A percentile compares a stretch with the other conserved stretches of the same genome.
These are phyloP conservation scores for Saccharum spontaneum DNA, from an alignment of 176 grass and related monocot species.

Conservation along the genomic window DNA sequence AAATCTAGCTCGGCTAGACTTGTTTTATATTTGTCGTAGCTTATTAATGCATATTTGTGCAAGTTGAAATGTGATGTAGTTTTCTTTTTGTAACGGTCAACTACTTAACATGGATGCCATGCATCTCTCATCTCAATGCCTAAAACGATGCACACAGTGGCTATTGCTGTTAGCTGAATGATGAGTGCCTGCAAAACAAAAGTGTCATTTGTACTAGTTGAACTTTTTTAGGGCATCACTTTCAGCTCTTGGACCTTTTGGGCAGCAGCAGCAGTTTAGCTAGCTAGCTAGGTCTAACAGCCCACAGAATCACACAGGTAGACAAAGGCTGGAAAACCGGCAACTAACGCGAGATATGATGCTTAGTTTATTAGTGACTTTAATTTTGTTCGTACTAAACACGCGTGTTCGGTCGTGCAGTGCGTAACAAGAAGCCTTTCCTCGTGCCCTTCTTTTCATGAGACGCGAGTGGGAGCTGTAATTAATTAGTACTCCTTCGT, in stretches of 20 bases:
- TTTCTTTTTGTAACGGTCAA: neutral
- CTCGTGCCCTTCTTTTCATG: too few relatives aligned
- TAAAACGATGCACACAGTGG: neutral
- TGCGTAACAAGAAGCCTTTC: too few relatives aligned
- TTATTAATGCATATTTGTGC: neutral
- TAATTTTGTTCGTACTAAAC: neutral
- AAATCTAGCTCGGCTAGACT: neutral
- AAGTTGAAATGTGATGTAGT: neutral
- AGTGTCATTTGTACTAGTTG: neutral
- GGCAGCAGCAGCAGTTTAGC: neutral
- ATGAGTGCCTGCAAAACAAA: neutral
- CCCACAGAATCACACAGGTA: neutral
- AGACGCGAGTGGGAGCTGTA: too few relatives aligned
- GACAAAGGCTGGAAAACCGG: neutral
- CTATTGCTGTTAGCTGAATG: neutral
- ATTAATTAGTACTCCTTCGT: too few relatives aligned
- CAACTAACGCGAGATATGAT: neutral
- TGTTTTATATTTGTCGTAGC: neutral
- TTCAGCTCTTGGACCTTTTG: neutral
- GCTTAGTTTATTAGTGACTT: neutral
- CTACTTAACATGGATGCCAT: neutral
- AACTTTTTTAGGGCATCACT: neutral
- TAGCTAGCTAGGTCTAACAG: neutral
- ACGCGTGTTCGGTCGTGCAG: neutral
- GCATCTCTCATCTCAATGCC: neutral